A percentile compares a stretch with the other conserved stretches of the same genome.
phyloP scores from a whole-genome alignment of 1,284 basidiomycete genomes.

The Trichosporon sp. region DNA sequence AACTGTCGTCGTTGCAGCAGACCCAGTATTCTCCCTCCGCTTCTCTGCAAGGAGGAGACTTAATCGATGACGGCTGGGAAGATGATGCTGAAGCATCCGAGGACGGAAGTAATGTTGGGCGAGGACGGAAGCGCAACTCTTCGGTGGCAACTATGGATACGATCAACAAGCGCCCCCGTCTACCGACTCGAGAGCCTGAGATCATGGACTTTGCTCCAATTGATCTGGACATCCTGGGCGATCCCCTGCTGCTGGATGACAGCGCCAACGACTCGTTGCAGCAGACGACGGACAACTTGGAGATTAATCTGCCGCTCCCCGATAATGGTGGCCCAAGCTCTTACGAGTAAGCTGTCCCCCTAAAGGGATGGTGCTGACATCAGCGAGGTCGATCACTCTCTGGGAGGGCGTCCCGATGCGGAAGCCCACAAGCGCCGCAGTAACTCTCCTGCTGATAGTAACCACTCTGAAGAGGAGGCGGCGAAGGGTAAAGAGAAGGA shows the following conservation, averaged over 20 bases:
- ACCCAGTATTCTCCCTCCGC: slow-evolving; percentile 26
- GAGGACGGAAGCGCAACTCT: slow-evolving; percentile 11
- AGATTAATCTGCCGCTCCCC: background rate
- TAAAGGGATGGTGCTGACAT: background rate
- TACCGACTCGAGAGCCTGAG: background rate
- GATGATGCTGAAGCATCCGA: slow-evolving; percentile 24
- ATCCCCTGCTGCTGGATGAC: background rate
- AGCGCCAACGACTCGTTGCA: background rate
- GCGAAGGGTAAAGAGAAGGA: slow-evolving; percentile 1
- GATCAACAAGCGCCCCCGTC: slow-evolving; percentile 8
- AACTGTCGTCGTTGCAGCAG: slow-evolving; percentile 36
- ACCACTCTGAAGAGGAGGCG: background rate
- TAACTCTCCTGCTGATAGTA: background rate
- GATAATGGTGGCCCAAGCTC: background rate
- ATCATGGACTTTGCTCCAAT: slow-evolving; percentile 9
- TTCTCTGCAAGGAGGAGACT: background rate
- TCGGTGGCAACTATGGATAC: background rate
- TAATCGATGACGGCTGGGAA: slow-evolving; percentile 17
- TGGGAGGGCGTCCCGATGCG: background rate
- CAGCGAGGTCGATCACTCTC: background rate
- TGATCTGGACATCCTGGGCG: slow-evolving; percentile 10
- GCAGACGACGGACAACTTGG: background rate
- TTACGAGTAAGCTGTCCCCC: background rate
- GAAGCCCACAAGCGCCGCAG: background rate
- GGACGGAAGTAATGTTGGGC: background rate